Percentiles rank a stretch among this genome's conserved stretches.
Evolutionary conservation across 2,329 filamentous ascomycete genomes (phyloP).

Genomic region (Exophiala mesophila): DNA sequence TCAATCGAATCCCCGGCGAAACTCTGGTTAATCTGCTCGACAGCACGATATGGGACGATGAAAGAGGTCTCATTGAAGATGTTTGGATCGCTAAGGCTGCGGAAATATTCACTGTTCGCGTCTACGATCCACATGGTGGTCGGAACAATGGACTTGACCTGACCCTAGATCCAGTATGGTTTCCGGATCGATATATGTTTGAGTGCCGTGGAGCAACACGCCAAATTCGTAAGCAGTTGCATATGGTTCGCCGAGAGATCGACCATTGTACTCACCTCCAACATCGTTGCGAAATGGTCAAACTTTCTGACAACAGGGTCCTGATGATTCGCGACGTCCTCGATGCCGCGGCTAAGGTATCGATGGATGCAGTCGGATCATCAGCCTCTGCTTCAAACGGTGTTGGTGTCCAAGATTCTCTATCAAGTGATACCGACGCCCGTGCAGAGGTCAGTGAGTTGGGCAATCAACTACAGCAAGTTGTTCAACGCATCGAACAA

Average conservation of each 20-base stretch:
- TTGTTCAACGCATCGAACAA: slow-evolving; percentile 37
- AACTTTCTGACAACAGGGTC: slow-evolving; percentile 13
- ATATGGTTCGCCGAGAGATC: slow-evolving; percentile 25
- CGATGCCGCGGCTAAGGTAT: slow-evolving; percentile 29
- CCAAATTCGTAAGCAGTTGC: slow-evolving; percentile 40
- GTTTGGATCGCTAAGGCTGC: slow-evolving; percentile 47
- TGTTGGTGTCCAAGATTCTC: slow-evolving; percentile 6
- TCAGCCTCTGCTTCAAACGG: slow-evolving; percentile 9
- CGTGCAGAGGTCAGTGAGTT: slow-evolving; percentile 27
- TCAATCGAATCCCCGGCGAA: slow-evolving; percentile 36
- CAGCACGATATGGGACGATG: slow-evolving; percentile 45
- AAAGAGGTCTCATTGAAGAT: slow-evolving; percentile 38
- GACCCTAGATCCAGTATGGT: slow-evolving; percentile 51
- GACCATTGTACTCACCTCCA: slow-evolving; percentile 19
- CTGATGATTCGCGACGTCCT: slow-evolving; percentile 24
- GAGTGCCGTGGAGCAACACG: slow-evolving; percentile 45
- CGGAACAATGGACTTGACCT: slow-evolving; percentile 37
- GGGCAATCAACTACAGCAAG: slow-evolving; percentile 32
- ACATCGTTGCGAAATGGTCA: slow-evolving; percentile 19
- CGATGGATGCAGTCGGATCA: slow-evolving; percentile 27
- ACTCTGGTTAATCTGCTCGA: slow-evolving; percentile 54
- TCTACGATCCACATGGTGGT: slow-evolving; percentile 35
- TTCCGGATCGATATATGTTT: slow-evolving; percentile 57
- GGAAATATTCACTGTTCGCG: slow-evolving; percentile 52
- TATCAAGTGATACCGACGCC: slow-evolving; percentile 6